These are phyloP conservation scores for Penicillium pancosmium DNA, from an alignment of 495 filamentous ascomycete species.

Conservation along the genomic window DNA sequence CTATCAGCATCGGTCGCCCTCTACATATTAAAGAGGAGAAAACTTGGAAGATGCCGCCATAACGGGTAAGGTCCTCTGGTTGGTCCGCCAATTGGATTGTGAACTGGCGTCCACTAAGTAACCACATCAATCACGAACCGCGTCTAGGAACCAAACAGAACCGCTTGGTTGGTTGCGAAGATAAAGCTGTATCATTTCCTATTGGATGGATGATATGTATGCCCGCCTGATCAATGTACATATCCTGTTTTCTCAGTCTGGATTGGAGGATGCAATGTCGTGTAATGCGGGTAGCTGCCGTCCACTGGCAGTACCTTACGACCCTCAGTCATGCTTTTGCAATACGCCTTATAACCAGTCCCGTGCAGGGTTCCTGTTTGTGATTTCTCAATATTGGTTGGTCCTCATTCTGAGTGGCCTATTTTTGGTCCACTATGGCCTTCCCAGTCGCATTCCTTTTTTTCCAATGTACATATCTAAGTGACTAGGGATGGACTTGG, in stretches of 20 bases:
- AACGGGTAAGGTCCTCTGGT: conserved; percentile 42
- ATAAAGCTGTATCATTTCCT: neutral
- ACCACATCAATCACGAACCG: conserved; percentile 51
- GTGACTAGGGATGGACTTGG: neutral
- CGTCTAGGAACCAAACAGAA: conserved; percentile 69
- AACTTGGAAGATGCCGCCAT: no score
- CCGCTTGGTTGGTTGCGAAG: conserved; percentile 46
- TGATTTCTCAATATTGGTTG: neutral
- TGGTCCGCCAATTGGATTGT: conserved; percentile 39
- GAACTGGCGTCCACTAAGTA: conserved; percentile 60
- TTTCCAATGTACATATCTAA: neutral
- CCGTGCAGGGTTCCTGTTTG: neutral
- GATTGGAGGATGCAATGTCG: conserved; percentile 7
- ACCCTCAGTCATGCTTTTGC: conserved; percentile 54
- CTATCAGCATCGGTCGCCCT: no score
- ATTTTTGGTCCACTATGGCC: neutral
- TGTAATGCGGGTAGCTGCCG: conserved; percentile 31
- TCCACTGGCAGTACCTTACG: conserved; percentile 59
- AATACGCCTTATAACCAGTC: neutral
- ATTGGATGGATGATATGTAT: neutral
- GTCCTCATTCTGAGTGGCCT: neutral
- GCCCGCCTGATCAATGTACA: neutral
- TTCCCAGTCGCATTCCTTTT: neutral
- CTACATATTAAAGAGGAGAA: no score
- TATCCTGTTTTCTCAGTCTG: neutral